Conservation (phyloP, 2,329 filamentous ascomycete genomes). For the Daldinia sp. region DNA sequence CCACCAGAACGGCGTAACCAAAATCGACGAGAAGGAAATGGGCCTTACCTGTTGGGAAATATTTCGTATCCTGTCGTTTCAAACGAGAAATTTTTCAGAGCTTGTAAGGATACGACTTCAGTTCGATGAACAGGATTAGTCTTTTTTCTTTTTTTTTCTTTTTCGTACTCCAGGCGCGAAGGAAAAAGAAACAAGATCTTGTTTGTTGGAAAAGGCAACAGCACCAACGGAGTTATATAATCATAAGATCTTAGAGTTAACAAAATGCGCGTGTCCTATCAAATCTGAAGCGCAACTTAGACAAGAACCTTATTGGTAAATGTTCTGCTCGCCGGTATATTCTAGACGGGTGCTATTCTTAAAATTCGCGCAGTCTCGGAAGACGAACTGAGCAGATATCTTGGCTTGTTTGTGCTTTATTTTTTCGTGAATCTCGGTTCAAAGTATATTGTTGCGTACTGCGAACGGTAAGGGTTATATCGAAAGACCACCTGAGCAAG, state of each 20-base stretch:
- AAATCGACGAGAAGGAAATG: conserved; percentile 6
- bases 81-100: neutral
- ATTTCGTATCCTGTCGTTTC: conserved; percentile 3
- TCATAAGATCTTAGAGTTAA: neutral
- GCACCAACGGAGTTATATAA: neutral
- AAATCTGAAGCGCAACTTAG: neutral
- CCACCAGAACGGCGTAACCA: neutral
- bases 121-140: neutral
- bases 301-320: neutral
- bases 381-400: conserved; percentile 5
- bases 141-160: neutral
- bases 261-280: conserved; percentile 6
- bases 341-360: conserved; percentile 6
- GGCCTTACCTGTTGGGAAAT: conserved; percentile 24
- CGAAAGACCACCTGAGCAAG: neutral
- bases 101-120: conserved; percentile 4
- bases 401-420: too few relatives aligned
- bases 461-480: neutral
- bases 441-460: neutral
- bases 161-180: neutral
- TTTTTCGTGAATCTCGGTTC: neutral
- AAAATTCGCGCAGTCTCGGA: conserved; percentile 7
- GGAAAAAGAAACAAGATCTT: neutral
- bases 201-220: neutral
- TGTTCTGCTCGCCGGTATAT: neutral